Conservation (phyloP, 768 basidiomycete species). For the Tulasnella sp. region DNA sequence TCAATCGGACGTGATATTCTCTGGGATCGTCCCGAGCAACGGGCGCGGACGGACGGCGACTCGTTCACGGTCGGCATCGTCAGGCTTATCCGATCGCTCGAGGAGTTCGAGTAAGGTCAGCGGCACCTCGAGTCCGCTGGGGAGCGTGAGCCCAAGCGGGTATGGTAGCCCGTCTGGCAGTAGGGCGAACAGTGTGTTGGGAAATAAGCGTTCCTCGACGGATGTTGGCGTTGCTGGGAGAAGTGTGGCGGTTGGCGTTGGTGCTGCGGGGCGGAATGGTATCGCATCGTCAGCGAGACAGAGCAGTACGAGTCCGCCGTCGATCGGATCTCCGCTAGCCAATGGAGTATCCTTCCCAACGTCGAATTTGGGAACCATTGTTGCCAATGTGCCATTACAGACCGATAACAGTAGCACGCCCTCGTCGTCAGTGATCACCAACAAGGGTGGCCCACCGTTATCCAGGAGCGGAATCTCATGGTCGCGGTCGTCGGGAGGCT, state of each 20-base stretch:
- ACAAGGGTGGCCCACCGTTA: background rate
- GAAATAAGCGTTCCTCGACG: constrained; percentile 6
- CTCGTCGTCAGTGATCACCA: background rate
- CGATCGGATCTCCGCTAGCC: constrained; percentile 6
- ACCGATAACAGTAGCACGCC: background rate
- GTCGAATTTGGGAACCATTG: constrained; percentile 11
- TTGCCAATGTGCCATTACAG: constrained; percentile 6
- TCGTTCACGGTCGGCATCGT: constrained; percentile 8
- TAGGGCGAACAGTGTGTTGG: constrained; percentile 5
- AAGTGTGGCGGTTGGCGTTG: background rate
- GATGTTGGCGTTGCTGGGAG: constrained; percentile 8
- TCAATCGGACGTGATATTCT: constrained; percentile 1
- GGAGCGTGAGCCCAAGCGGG: constrained; percentile 14
- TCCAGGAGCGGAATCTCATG: constrained; percentile 1
- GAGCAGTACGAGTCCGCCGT: constrained; percentile 8
- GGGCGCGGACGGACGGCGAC: constrained; percentile 13
- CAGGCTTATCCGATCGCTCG: constrained; percentile 8
- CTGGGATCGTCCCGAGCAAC: background rate
- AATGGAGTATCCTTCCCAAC: background rate
- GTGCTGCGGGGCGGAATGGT: background rate
- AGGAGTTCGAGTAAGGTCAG: constrained; percentile 12
- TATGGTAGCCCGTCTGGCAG: constrained; percentile 12
- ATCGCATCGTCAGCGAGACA: background rate
- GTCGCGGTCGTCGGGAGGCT: background rate
- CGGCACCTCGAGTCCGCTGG: constrained; percentile 13